Evolutionary conservation across 2,329 filamentous ascomycete species (phyloP).

Genomic region (Botryotinia globosa): DNA sequence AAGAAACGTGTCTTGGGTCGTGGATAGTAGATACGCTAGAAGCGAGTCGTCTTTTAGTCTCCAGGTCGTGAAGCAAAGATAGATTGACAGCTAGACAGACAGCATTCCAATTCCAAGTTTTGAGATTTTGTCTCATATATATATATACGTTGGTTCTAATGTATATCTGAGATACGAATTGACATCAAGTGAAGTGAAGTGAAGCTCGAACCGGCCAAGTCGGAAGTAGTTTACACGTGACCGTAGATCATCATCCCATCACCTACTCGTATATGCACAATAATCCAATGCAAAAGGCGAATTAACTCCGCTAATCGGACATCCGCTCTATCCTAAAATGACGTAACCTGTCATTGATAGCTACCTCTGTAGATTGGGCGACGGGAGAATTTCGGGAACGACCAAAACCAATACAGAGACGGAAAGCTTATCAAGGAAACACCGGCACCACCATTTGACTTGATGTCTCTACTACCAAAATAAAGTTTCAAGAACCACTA

Average conservation of each 20-base stretch:
- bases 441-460: neutral
- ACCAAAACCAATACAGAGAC: neutral
- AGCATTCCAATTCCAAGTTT: too few species aligned
- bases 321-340: constrained; percentile 3
- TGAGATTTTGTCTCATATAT: too few species aligned
- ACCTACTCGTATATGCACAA: neutral
- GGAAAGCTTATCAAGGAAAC: constrained; percentile 4
- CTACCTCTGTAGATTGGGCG: neutral
- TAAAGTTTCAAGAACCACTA: neutral
- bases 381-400: neutral
- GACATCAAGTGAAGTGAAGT: neutral
- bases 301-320: neutral
- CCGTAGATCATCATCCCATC: neutral
- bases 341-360: neutral
- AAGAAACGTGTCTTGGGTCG: too few species aligned
- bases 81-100: too few species aligned
- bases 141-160: neutral
- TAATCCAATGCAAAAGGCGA: neutral
- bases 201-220: constrained; percentile 1
- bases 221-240: neutral
- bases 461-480: neutral
- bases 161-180: neutral
- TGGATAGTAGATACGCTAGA: too few species aligned
- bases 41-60: too few species aligned
- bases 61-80: too few species aligned